phyloP scores from a whole-genome alignment of 768 basidiomycete species.

The Collybia sordida region DNA sequence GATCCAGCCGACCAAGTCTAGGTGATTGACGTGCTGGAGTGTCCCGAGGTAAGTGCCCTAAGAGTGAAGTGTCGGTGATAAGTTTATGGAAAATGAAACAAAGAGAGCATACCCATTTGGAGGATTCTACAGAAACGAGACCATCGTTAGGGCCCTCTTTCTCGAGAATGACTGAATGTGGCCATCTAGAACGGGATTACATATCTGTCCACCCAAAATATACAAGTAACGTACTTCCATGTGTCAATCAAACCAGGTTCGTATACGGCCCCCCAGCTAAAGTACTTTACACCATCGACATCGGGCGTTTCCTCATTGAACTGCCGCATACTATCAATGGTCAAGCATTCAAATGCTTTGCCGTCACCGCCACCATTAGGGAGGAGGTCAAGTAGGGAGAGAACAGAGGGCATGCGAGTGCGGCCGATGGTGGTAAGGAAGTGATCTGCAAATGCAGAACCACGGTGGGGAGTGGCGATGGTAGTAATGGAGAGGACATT shows the following conservation, averaged over 20 bases:
- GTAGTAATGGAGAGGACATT: slow-evolving; percentile 86
- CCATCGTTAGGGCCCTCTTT: slow-evolving; percentile 96
- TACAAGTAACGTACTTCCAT: slow-evolving; percentile 53
- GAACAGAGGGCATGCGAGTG: slow-evolving; percentile 63
- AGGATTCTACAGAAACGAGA: slow-evolving; percentile 83
- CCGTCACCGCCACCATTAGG: slow-evolving; percentile 96
- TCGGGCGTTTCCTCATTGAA: slow-evolving; percentile 91
- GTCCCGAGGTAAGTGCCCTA: slow-evolving; percentile 96
- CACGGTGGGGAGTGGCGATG: slow-evolving; percentile 92
- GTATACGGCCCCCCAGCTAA: slow-evolving; percentile 93
- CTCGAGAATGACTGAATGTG: slow-evolving; percentile 77
- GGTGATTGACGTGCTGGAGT: slow-evolving; percentile 84
- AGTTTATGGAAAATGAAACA: neutral
- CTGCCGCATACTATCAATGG: slow-evolving; percentile 76
- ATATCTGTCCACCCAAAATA: slow-evolving; percentile 7
- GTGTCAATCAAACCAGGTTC: slow-evolving; percentile 90
- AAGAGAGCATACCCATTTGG: slow-evolving; percentile 65
- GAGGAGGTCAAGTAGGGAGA: slow-evolving; percentile 76
- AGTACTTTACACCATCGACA: slow-evolving; percentile 78
- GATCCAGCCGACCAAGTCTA: slow-evolving; percentile 93
- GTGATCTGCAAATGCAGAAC: slow-evolving; percentile 91
- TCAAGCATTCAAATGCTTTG: slow-evolving; percentile 88
- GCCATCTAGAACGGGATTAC: slow-evolving; percentile 41
- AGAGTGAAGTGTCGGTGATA: neutral
- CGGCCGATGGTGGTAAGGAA: slow-evolving; percentile 76